Evolutionary conservation across 768 basidiomycete species (phyloP).

Genomic region (Russula virescens): DNA sequence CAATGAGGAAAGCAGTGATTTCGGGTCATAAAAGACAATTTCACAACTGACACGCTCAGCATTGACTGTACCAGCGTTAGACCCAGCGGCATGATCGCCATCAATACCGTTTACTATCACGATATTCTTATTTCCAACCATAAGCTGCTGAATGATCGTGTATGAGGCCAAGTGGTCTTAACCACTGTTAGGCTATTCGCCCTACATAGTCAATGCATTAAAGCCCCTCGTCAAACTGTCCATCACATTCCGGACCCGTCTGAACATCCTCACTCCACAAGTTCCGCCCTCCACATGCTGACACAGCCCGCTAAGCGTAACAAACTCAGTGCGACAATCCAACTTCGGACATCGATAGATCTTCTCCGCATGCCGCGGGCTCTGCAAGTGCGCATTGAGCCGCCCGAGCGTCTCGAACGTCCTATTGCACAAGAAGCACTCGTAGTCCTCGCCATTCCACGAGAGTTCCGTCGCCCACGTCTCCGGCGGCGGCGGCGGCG

Average conservation of each 20-base stretch:
- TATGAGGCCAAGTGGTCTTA: too few relatives aligned
- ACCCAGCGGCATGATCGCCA: too few relatives aligned
- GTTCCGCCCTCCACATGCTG: constrained; percentile 15
- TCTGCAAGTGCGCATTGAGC: constrained; percentile 60
- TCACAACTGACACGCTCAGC: too few relatives aligned
- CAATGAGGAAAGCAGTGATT: too few relatives aligned
- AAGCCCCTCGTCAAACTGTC: constrained; percentile 7
- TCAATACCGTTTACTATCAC: too few relatives aligned
- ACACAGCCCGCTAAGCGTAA: constrained; percentile 8
- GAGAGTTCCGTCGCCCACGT: constrained; percentile 35
- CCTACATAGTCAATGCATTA: background rate
- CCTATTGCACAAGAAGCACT: constrained; percentile 59
- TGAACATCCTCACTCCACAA: constrained; percentile 16
- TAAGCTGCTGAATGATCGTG: too few relatives aligned
- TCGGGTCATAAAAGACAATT: too few relatives aligned
- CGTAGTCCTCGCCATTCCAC: constrained; percentile 43
- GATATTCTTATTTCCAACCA: too few relatives aligned
- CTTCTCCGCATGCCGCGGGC: constrained; percentile 35
- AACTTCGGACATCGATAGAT: constrained; percentile 14
- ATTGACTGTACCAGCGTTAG: too few relatives aligned
- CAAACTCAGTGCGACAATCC: constrained; percentile 7
- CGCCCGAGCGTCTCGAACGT: constrained; percentile 36
- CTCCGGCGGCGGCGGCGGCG: background rate
- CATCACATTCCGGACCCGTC: constrained; percentile 7
- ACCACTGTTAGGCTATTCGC: background rate